A percentile compares a stretch with the other conserved stretches of the same genome.
Conservation (phyloP, 352 stramenopile genomes). For the Phytopythium delawarense region DNA sequence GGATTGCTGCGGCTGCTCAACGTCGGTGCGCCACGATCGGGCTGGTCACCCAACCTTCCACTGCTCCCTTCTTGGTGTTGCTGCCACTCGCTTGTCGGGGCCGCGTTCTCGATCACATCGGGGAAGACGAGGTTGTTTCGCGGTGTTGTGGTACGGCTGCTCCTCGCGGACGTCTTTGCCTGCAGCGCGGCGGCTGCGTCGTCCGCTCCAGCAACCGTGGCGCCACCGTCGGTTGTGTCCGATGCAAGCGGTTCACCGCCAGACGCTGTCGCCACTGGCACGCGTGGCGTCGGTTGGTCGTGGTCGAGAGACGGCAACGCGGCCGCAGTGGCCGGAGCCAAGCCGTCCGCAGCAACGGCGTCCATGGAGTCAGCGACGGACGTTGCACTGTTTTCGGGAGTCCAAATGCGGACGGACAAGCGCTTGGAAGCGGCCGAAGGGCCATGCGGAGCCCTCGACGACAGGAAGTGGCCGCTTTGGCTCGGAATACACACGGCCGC, state of each 20-base stretch:
- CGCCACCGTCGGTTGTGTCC: neutral
- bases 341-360: neutral
- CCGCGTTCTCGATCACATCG: neutral
- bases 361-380: neutral
- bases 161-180: neutral
- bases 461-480: neutral
- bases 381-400: neutral
- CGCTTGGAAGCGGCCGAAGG: neutral
- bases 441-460: neutral
- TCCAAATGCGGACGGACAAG: neutral
- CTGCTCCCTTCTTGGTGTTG: neutral
- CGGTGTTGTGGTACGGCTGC: neutral
- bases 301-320: neutral
- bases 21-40: neutral
- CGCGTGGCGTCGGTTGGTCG: neutral
- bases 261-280: neutral
- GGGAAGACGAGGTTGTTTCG: slow-evolving; percentile 1
- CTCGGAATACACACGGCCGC: neutral
- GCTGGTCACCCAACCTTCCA: neutral
- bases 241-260: neutral
- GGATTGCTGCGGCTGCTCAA: slow-evolving; percentile 5
- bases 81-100: neutral
- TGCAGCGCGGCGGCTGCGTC: neutral
- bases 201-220: neutral
- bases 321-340: neutral